Evolutionary conservation across 495 filamentous ascomycete species (phyloP).

Genomic region (Neurospora africana): DNA sequence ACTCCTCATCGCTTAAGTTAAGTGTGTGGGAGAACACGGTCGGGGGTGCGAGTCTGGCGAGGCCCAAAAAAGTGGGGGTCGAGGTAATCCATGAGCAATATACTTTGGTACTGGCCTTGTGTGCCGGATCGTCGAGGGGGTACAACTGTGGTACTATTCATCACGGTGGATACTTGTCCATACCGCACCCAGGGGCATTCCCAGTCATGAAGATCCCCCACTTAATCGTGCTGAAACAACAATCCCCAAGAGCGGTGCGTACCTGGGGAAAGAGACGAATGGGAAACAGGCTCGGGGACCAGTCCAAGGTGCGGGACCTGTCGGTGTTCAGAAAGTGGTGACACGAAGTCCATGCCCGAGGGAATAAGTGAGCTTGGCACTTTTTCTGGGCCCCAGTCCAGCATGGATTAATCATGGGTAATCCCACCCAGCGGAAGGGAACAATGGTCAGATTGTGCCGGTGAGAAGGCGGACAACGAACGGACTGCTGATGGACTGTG

Average conservation of each 20-base stretch:
- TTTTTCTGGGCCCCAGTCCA: background rate
- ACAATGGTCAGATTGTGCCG: background rate
- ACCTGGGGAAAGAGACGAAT: background rate
- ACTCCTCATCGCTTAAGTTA: too few relatives aligned
- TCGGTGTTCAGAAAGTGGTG: background rate
- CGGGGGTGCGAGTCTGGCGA: background rate
- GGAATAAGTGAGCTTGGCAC: background rate
- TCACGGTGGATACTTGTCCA: background rate
- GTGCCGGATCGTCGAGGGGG: background rate
- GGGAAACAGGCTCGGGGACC: background rate
- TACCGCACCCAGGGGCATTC: background rate
- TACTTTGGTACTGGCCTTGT: background rate
- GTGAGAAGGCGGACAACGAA: background rate
- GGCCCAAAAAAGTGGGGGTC: background rate
- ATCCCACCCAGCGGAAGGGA: background rate
- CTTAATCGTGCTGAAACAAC: background rate
- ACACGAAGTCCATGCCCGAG: background rate
- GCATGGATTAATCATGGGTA: background rate
- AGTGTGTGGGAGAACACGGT: too few relatives aligned
- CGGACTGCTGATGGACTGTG: background rate
- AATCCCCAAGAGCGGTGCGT: background rate
- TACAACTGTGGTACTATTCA: background rate
- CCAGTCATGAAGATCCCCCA: background rate
- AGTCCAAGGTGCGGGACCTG: background rate
- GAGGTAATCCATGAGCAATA: background rate